phyloP scores from a whole-genome alignment of 106 monocot genomes.

The Phalaenopsis equestris region DNA sequence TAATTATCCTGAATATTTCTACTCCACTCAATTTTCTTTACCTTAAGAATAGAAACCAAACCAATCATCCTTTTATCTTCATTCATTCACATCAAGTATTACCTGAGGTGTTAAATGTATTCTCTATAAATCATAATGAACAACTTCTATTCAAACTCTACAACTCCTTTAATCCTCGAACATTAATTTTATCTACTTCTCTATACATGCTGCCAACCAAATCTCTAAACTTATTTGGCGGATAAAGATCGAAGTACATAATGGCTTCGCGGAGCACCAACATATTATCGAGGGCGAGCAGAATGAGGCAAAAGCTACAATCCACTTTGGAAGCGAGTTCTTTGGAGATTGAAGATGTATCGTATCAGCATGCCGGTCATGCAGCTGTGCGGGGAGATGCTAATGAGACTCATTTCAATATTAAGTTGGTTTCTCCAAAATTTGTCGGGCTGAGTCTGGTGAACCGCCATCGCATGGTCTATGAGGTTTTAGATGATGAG shows the following conservation, averaged over 20 bases:
- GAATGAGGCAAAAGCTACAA: slow-evolving; percentile 78
- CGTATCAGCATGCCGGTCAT: slow-evolving; percentile 87
- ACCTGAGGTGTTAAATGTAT: no score
- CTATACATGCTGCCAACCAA: background rate
- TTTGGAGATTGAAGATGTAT: slow-evolving; percentile 86
- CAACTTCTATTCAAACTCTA: background rate
- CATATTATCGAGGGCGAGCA: slow-evolving; percentile 49
- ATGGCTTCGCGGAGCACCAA: slow-evolving; percentile 58
- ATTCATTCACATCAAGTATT: no score
- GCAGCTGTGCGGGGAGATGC: slow-evolving; percentile 53
- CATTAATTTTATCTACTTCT: background rate
- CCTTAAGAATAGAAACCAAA: no score
- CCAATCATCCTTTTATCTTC: no score
- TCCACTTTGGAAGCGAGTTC: slow-evolving; percentile 58
- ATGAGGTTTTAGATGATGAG: slow-evolving; percentile 73
- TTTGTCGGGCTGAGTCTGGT: slow-evolving; percentile 85
- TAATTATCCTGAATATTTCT: no score
- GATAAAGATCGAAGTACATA: background rate
- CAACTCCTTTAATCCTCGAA: background rate
- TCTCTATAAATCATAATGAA: background rate
- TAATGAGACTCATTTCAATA: slow-evolving; percentile 85
- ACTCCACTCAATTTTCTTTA: no score
- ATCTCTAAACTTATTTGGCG: background rate
- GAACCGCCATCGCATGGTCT: slow-evolving; percentile 89
- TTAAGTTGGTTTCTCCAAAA: slow-evolving; percentile 66